These are phyloP conservation scores for Lonicera japonica DNA, from an alignment of 129 eudicot genomes.

Conservation along the genomic window DNA sequence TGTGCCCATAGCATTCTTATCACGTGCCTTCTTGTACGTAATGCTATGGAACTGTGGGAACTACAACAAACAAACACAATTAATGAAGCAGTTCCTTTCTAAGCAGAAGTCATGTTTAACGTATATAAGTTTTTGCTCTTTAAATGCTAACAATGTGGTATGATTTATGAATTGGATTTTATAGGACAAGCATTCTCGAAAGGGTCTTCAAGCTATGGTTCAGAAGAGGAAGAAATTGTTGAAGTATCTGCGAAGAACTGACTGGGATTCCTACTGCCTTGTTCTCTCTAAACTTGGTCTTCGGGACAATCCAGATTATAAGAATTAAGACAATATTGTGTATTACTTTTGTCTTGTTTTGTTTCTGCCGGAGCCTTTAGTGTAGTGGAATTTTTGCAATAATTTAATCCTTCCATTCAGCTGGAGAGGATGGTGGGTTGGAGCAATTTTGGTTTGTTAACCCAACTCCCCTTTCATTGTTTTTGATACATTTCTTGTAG, in stretches of 20 bases:
- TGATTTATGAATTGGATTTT: not conserved
- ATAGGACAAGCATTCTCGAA: slow-evolving; percentile 87
- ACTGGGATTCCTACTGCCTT: slow-evolving; percentile 90
- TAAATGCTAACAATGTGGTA: too few relatives aligned
- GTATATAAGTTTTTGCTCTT: too few relatives aligned
- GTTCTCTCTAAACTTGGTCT: slow-evolving; percentile 92
- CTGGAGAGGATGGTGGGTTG: not conserved
- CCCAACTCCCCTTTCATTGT: too few relatives aligned
- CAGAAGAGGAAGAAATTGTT: slow-evolving; percentile 72
- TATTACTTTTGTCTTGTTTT: not conserved
- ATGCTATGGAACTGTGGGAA: too few relatives aligned
- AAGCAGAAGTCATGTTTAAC: too few relatives aligned
- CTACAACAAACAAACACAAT: too few relatives aligned
- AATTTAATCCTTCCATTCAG: not conserved
- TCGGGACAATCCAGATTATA: slow-evolving; percentile 69
- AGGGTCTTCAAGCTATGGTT: slow-evolving; percentile 84
- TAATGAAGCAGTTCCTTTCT: too few relatives aligned
- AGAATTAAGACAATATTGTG: slow-evolving; percentile 19
- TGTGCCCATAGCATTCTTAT: too few relatives aligned
- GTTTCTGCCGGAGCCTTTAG: not conserved
- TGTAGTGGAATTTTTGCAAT: not conserved
- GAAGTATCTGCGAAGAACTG: slow-evolving; percentile 80
- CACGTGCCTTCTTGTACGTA: too few relatives aligned
- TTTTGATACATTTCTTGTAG: too few relatives aligned
- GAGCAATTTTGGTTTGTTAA: too few relatives aligned